phyloP scores from a whole-genome alignment of 352 stramenopile species.

The Thraustochytrium striatum region DNA sequence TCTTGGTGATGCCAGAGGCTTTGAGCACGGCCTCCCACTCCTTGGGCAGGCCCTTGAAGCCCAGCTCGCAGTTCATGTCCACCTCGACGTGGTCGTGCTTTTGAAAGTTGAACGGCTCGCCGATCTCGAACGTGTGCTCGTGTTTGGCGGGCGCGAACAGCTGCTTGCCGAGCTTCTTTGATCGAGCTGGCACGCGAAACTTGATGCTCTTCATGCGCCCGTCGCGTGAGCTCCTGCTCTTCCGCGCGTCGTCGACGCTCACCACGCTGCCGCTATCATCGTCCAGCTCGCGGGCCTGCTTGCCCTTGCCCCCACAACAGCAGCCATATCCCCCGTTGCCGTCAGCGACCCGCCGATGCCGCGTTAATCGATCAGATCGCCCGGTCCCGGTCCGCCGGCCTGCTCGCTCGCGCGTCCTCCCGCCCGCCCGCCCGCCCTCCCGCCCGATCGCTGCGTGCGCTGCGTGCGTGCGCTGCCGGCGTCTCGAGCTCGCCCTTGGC shows the following conservation, averaged over 20 bases:
- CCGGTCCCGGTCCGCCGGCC: too few relatives aligned
- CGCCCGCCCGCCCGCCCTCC: too few relatives aligned
- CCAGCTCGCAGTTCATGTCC: slow-evolving; percentile 53
- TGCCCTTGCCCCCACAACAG: too few relatives aligned
- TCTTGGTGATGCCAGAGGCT: slow-evolving; percentile 64
- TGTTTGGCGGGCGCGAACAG: background rate
- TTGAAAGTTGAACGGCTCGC: slow-evolving; percentile 59
- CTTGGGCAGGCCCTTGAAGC: slow-evolving; percentile 61
- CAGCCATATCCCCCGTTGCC: too few relatives aligned
- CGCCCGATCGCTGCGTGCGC: too few relatives aligned
- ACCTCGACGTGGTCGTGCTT: slow-evolving; percentile 60
- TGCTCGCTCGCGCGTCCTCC: too few relatives aligned
- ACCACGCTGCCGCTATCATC: background rate
- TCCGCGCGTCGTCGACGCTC: background rate
- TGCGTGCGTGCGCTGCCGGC: too few relatives aligned
- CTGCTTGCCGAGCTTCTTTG: background rate
- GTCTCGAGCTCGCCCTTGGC: too few relatives aligned
- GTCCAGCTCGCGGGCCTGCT: background rate
- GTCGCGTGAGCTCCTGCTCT: background rate
- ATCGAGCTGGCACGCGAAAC: background rate
- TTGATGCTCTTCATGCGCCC: background rate
- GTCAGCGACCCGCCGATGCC: too few relatives aligned
- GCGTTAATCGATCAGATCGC: too few relatives aligned
- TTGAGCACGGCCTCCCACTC: slow-evolving; percentile 62
- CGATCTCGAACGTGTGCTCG: slow-evolving; percentile 32